Evolutionary conservation across 441 rosid species (phyloP).

Genomic region (Theobroma grandiflorum): DNA sequence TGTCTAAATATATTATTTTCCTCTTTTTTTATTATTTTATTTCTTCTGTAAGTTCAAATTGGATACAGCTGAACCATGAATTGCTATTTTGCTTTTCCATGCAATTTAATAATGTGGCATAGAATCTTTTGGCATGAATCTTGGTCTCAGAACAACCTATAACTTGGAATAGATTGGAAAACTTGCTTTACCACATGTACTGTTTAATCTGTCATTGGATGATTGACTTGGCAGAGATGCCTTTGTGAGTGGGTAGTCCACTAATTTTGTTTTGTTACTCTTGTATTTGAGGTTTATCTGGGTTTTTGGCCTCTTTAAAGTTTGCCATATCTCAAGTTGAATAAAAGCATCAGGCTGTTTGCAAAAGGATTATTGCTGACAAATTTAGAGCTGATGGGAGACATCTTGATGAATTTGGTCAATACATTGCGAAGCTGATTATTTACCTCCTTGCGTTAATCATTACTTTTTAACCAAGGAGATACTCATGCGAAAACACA

Average conservation of each 20-base stretch:
- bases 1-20: background rate
- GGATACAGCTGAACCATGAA: background rate
- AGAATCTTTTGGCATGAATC: background rate
- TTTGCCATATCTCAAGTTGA: background rate
- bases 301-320: background rate
- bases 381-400: background rate
- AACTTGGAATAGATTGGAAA: background rate
- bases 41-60: background rate
- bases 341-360: background rate
- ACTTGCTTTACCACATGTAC: background rate
- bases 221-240: background rate
- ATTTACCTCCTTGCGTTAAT: background rate
- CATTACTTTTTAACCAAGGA: background rate
- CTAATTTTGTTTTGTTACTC: background rate
- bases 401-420: background rate
- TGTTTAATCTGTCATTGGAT: background rate
- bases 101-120: background rate
- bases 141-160: background rate
- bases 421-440: background rate
- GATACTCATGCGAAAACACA: background rate
- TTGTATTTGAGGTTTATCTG: background rate
- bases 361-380: background rate
- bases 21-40: background rate
- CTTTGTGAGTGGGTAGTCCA: background rate
- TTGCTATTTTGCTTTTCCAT: background rate